Conservation (phyloP, 208 protist genomes). For the Leishmania mexicana region DNA sequence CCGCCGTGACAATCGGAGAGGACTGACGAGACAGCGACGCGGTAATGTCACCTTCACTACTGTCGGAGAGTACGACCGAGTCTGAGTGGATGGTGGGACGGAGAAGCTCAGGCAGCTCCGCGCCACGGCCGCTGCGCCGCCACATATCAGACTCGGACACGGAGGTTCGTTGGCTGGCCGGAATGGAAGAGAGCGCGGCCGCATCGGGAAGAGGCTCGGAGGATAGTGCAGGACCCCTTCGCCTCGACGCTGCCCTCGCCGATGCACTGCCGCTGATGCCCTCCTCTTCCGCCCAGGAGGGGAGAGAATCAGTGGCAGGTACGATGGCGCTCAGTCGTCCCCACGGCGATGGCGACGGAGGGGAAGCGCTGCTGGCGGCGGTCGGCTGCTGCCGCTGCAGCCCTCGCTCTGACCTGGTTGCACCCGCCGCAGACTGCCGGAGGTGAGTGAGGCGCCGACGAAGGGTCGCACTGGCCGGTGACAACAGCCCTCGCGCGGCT, state of each 20-base stretch:
- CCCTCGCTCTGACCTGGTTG: not conserved
- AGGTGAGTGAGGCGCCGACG: constrained; percentile 54
- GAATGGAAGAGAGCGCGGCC: constrained; percentile 6
- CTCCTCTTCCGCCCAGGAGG: not conserved
- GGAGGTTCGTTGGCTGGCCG: constrained; percentile 16
- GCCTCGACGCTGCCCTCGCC: not conserved
- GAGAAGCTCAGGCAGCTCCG: not conserved
- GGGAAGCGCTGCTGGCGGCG: not conserved
- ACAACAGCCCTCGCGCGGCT: constrained; percentile 19
- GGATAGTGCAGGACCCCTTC: not conserved
- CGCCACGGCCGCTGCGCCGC: not conserved
- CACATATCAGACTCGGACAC: constrained; percentile 3
- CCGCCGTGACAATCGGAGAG: constrained; percentile 11
- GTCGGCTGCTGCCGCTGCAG: not conserved
- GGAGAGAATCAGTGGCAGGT: constrained; percentile 5
- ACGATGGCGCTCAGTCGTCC: constrained; percentile 24
- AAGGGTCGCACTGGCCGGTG: constrained; percentile 25
- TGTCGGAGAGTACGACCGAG: constrained; percentile 6
- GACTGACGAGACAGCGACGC: constrained; percentile 12
- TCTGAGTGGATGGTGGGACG: constrained; percentile 13
- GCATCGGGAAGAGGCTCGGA: not conserved
- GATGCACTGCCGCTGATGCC: not conserved
- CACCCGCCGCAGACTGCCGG: constrained; percentile 37
- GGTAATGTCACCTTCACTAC: not conserved
- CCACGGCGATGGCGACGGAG: constrained; percentile 6